Evolutionary conservation across 306 rosid species (phyloP).

Genomic region (Ochetophila trinervis): DNA sequence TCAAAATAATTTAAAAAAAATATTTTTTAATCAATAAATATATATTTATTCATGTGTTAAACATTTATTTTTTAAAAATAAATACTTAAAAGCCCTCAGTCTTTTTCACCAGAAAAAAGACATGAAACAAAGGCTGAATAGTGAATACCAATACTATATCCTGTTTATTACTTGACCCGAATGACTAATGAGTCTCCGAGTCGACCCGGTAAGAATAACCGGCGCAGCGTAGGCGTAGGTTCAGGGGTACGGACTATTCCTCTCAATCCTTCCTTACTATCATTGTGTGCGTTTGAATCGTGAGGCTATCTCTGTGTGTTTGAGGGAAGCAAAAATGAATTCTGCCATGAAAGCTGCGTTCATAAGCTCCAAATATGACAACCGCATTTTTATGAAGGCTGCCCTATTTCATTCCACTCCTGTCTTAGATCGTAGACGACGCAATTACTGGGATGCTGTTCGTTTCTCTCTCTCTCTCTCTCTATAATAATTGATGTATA

Average conservation of each 20-base stretch:
- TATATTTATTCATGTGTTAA: no score
- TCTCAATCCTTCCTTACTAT: background rate
- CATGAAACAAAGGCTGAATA: no score
- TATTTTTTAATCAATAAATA: no score
- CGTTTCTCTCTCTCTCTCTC: slow-evolving; percentile 31
- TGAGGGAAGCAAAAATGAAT: slow-evolving; percentile 36
- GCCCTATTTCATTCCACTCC: slow-evolving; percentile 79
- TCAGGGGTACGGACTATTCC: slow-evolving; percentile 16
- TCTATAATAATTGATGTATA: background rate
- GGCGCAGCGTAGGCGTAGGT: slow-evolving; percentile 24
- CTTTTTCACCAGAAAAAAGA: no score
- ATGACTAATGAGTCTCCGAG: no score
- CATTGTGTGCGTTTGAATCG: background rate
- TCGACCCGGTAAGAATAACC: background rate
- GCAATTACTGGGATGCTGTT: slow-evolving; percentile 54
- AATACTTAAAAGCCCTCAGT: no score
- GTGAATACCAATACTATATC: no score
- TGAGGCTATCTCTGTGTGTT: background rate
- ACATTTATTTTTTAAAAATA: no score
- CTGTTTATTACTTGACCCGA: no score
- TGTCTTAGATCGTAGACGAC: slow-evolving; percentile 62
- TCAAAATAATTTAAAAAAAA: no score
- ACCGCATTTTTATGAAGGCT: slow-evolving; percentile 30
- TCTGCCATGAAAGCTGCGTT: slow-evolving; percentile 48
- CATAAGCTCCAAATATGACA: slow-evolving; percentile 34